phyloP scores from a whole-genome alignment of 345 rosid species.

The Gossypioides kirkii region DNA sequence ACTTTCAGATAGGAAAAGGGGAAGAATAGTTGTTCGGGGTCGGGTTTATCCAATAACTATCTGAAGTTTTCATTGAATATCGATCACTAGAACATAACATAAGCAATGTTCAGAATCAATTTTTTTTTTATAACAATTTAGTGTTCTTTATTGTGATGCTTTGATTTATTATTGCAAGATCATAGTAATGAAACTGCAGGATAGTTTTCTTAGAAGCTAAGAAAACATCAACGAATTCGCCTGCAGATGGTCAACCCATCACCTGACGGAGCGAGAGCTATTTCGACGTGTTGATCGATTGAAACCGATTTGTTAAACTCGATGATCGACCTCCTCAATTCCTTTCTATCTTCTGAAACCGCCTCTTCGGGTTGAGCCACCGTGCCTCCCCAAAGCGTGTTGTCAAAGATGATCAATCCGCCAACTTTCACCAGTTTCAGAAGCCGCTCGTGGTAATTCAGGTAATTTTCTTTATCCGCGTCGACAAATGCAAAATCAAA shows the following conservation, averaged over 20 bases:
- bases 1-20: neutral
- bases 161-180: neutral
- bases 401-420: constrained; percentile 38
- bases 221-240: neutral
- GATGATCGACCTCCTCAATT: neutral
- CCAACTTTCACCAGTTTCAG: constrained; percentile 39
- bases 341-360: neutral
- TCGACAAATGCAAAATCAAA: constrained; percentile 53
- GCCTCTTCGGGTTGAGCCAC: constrained; percentile 31
- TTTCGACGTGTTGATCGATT: neutral
- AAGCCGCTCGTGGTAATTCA: constrained; percentile 41
- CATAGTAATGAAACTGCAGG: neutral
- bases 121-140: neutral
- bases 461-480: constrained; percentile 40
- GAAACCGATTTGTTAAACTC: constrained; percentile 3
- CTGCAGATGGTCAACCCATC: constrained; percentile 15
- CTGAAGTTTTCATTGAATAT: neutral
- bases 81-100: neutral
- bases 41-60: neutral
- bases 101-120: neutral
- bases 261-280: neutral
- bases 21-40: constrained; percentile 2
- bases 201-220: neutral
- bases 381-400: constrained; percentile 41
- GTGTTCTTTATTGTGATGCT: neutral